phyloP scores from a whole-genome alignment of 176 grass and related monocot species.

The Hordeum marinum region DNA sequence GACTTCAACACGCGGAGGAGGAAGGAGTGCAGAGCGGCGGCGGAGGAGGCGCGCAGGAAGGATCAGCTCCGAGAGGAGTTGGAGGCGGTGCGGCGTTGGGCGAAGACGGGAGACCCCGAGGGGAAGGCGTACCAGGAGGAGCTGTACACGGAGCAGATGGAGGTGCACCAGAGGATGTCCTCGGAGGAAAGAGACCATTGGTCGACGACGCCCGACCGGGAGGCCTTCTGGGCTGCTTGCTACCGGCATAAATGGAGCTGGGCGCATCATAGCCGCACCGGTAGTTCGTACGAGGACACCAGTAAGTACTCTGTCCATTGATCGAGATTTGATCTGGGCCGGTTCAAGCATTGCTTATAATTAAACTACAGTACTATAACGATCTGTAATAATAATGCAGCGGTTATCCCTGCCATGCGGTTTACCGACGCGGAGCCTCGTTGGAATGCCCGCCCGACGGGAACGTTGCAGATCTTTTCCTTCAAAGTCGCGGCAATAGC shows the following conservation, averaged over 20 bases:
- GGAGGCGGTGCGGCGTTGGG: background rate
- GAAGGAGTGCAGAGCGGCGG: background rate
- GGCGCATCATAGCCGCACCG: too few relatives aligned
- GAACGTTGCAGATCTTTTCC: background rate
- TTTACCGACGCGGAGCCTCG: background rate
- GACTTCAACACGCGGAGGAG: background rate
- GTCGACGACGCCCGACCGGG: too few relatives aligned
- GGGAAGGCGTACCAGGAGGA: too few relatives aligned
- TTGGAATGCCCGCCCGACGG: background rate
- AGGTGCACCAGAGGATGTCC: too few relatives aligned
- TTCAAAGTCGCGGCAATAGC: background rate
- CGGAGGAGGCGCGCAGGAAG: background rate
- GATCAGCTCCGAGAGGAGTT: background rate
- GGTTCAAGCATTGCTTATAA: too few relatives aligned
- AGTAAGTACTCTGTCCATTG: background rate
- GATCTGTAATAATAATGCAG: background rate
- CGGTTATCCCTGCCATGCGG: background rate
- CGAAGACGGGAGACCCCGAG: too few relatives aligned
- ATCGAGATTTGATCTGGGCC: background rate
- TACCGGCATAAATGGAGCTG: background rate
- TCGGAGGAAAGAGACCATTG: background rate
- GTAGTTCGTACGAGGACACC: background rate
- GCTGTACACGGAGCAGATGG: too few relatives aligned
- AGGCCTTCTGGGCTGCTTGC: too few relatives aligned
- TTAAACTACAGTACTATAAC: too few relatives aligned